These are phyloP conservation scores for Udeniomyces megalosporus DNA, from an alignment of 768 basidiomycete genomes.

Conservation along the genomic window DNA sequence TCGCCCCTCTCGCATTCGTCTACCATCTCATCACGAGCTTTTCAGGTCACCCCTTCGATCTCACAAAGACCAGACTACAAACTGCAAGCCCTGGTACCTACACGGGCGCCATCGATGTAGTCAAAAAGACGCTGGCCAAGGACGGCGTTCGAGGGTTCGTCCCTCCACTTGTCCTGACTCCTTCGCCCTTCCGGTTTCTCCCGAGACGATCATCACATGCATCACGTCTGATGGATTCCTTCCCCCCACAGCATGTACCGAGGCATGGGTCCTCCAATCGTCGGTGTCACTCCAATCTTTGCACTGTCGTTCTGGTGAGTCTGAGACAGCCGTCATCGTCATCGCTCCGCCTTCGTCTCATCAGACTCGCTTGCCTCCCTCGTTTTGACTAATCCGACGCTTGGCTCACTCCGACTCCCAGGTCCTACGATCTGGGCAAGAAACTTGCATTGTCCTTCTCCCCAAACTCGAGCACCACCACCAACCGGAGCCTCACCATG, in stretches of 20 bases:
- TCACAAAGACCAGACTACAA: conserved; percentile 65
- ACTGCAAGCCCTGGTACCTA: conserved; percentile 79
- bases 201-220: background rate
- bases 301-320: conserved; percentile 59
- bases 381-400: background rate
- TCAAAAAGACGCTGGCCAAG: conserved; percentile 71
- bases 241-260: conserved; percentile 31
- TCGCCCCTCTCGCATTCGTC: too few relatives aligned
- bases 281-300: conserved; percentile 95
- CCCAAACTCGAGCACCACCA: conserved; percentile 42
- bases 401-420: background rate
- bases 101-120: conserved; percentile 82
- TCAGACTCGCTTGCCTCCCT: background rate
- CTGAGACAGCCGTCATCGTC: too few relatives aligned
- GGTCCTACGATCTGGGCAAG: conserved; percentile 69
- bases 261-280: conserved; percentile 69
- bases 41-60: conserved; percentile 88
- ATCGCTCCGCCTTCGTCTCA: too few relatives aligned
- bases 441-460: conserved; percentile 41
- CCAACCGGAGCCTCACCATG: conserved; percentile 49
- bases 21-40: background rate
- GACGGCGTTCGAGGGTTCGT: conserved; percentile 66
- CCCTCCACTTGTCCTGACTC: background rate
- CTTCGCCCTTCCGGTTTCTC: background rate
- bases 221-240: background rate